Conservation (phyloP, 805 yeast species). For the Saccharomyces jurei region DNA sequence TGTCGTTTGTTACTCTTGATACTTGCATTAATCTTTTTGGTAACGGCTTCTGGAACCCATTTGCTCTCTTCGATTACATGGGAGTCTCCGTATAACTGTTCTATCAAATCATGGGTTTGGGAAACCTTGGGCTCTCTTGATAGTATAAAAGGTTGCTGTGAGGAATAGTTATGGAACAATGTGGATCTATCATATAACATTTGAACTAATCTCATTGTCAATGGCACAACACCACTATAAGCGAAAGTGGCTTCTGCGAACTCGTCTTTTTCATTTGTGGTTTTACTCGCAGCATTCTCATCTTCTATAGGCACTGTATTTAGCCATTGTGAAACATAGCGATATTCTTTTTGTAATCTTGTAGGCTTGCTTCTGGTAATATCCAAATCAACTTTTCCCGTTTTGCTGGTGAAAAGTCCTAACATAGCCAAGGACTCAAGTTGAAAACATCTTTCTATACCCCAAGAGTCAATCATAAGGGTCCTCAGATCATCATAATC, state of each 20-base stretch:
- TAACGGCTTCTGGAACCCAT: constrained; percentile 15
- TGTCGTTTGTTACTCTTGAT: constrained; percentile 2
- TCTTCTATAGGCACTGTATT: constrained; percentile 22
- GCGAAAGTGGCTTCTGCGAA: constrained; percentile 41
- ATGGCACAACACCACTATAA: constrained; percentile 77
- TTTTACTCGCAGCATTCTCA: constrained; percentile 1
- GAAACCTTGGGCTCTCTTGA: constrained; percentile 21
- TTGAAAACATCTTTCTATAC: constrained; percentile 35
- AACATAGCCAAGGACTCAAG: constrained; percentile 17
- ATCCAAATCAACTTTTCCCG: background rate
- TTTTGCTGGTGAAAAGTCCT: constrained; percentile 17
- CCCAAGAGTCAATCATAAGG: constrained; percentile 57
- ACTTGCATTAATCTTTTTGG: background rate
- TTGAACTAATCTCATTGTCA: constrained; percentile 62
- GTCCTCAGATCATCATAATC: constrained; percentile 50
- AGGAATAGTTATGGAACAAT: constrained; percentile 30
- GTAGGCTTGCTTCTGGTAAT: background rate
- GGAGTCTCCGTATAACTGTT: constrained; percentile 20
- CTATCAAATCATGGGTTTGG: constrained; percentile 18
- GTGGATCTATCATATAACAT: constrained; percentile 52
- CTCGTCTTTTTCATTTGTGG: constrained; percentile 10
- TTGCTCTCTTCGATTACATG: constrained; percentile 10
- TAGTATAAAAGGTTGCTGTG: constrained; percentile 29
- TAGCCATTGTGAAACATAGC: constrained; percentile 18
- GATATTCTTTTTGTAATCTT: constrained; percentile 19